phyloP scores from a whole-genome alignment of 306 rosid species.

The Styphnolobium japonicum region DNA sequence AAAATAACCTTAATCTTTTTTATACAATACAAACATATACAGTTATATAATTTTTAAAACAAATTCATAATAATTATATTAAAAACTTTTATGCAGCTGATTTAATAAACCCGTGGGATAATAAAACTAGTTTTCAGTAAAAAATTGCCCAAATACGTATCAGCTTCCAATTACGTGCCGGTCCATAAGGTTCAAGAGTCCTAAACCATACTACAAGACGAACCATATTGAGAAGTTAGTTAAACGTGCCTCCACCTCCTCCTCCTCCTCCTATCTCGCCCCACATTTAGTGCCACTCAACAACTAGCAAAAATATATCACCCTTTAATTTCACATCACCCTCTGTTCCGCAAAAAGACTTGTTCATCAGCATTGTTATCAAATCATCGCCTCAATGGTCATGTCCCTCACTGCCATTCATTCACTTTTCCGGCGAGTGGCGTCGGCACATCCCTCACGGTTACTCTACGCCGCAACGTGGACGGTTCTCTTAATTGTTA shows the following conservation, averaged over 20 bases:
- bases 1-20: no score
- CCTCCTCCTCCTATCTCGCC: no score
- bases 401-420: constrained; percentile 31
- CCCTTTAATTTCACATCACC: neutral
- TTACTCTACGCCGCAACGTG: constrained; percentile 28
- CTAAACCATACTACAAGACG: neutral
- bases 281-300: neutral
- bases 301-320: neutral
- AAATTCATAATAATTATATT: no score
- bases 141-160: neutral
- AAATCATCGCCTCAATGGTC: neutral
- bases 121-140: no score
- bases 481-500: constrained; percentile 38
- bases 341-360: neutral
- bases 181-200: neutral
- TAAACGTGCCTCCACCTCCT: neutral
- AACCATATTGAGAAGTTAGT: neutral
- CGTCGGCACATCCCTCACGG: neutral
- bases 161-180: neutral
- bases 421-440: constrained; percentile 11
- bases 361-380: neutral
- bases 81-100: no score
- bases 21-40: no score
- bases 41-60: no score
- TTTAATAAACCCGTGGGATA: no score